Evolutionary conservation across 768 basidiomycete genomes (phyloP).

Genomic region (Clavaria fumosa): DNA sequence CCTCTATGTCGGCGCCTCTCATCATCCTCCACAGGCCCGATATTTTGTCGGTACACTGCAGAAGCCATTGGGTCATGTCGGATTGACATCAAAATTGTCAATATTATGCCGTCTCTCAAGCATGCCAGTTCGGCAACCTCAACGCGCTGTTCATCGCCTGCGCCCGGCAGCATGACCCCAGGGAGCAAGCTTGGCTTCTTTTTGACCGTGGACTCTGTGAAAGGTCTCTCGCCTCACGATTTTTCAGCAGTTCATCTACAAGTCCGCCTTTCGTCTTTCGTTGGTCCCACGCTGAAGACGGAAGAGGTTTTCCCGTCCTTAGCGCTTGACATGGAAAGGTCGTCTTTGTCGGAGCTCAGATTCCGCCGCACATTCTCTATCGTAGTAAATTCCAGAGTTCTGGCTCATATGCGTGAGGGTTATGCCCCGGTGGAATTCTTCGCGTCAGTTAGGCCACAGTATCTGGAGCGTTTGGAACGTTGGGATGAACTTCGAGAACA

Average conservation of each 20-base stretch:
- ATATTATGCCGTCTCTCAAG: conserved; percentile 45
- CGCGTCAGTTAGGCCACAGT: conserved; percentile 64
- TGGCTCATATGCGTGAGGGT: conserved; percentile 54
- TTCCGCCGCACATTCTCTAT: conserved; percentile 76
- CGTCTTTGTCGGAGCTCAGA: conserved; percentile 63
- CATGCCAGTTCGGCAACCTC: conserved; percentile 47
- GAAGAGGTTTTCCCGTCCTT: conserved; percentile 77
- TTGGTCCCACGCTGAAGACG: conserved; percentile 48
- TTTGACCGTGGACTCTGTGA: conserved; percentile 73
- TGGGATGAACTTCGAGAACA: conserved; percentile 92
- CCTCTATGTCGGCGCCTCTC: conserved; percentile 67
- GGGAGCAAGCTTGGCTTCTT: conserved; percentile 79
- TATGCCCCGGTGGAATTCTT: conserved; percentile 89
- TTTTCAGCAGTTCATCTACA: conserved; percentile 80
- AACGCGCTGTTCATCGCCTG: conserved; percentile 64
- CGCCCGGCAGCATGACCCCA: conserved; percentile 45
- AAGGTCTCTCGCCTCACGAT: conserved; percentile 81
- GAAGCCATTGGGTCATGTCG: conserved; percentile 95
- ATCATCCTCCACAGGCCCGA: conserved; percentile 62
- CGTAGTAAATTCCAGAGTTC: conserved; percentile 55
- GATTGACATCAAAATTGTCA: conserved; percentile 68
- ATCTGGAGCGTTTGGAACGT: conserved; percentile 75
- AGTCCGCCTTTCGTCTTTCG: conserved; percentile 74
- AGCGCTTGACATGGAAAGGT: conserved; percentile 54
- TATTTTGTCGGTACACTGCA: conserved; percentile 86